A percentile compares a stretch with the other conserved stretches of the same genome.
These are phyloP conservation scores for Chrysosporium queenslandicum DNA, from an alignment of 2,329 filamentous ascomycete genomes.

Conservation along the genomic window DNA sequence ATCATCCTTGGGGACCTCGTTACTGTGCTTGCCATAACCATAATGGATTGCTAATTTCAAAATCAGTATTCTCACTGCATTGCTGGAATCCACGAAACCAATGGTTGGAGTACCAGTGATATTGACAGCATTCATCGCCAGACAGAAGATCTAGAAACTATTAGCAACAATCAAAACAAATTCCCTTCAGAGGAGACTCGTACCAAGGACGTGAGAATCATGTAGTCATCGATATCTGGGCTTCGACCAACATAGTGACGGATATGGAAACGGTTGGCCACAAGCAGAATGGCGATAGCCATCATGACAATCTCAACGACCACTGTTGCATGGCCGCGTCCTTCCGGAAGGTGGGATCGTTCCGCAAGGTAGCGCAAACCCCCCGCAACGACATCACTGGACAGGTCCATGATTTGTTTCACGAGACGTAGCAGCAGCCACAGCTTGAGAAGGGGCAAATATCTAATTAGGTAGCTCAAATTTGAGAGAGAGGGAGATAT, in stretches of 20 bases:
- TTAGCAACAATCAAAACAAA: constrained; percentile 3
- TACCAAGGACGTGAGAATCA: constrained; percentile 24
- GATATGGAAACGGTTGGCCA: constrained; percentile 22
- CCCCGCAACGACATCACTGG: neutral
- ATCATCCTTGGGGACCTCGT: constrained; percentile 19
- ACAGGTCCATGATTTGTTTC: neutral
- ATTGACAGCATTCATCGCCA: constrained; percentile 22
- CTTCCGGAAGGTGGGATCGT: constrained; percentile 16
- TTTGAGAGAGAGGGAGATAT: neutral
- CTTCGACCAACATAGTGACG: constrained; percentile 19
- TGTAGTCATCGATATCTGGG: constrained; percentile 23
- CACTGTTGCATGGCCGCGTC: constrained; percentile 19
- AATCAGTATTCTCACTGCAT: neutral
- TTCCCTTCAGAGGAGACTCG: neutral
- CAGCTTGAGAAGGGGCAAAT: no score
- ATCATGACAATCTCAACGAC: constrained; percentile 21
- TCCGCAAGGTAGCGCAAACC: neutral
- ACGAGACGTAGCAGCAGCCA: no score
- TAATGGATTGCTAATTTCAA: constrained; percentile 20
- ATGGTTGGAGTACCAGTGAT: constrained; percentile 17
- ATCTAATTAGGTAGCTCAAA: neutral
- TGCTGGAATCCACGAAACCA: neutral
- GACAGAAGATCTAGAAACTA: constrained; percentile 20
- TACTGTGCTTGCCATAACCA: constrained; percentile 23
- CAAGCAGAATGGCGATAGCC: constrained; percentile 20